These are phyloP conservation scores for Cyanodermella asteris DNA, from an alignment of 2,329 filamentous ascomycete genomes.

Conservation along the genomic window DNA sequence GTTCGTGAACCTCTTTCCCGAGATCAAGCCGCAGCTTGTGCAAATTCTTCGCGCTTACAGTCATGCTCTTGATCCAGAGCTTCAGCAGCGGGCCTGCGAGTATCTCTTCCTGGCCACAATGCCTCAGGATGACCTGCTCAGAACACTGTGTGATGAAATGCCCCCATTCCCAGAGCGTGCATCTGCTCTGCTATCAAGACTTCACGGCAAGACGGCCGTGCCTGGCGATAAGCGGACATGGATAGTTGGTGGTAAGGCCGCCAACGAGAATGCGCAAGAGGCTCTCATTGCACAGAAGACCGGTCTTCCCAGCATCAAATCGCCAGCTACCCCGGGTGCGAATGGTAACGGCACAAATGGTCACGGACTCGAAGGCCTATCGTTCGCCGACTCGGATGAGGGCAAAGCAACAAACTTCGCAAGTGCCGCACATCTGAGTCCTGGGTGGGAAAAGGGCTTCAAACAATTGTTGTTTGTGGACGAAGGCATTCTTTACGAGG, in stretches of 20 bases:
- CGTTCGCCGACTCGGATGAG: conserved; percentile 29
- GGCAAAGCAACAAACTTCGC: conserved; percentile 59
- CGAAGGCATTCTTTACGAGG: conserved; percentile 85
- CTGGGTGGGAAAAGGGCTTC: conserved; percentile 84
- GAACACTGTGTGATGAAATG: conserved; percentile 96
- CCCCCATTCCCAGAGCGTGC: conserved; percentile 89
- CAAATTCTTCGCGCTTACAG: conserved; percentile 83
- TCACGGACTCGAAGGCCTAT: conserved; percentile 11
- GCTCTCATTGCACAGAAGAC: conserved; percentile 60
- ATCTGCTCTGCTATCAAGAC: conserved; percentile 70
- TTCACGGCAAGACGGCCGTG: conserved; percentile 84
- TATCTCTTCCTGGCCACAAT: conserved; percentile 71
- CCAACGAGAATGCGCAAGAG: conserved; percentile 62
- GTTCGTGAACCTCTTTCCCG: conserved; percentile 93
- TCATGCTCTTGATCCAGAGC: conserved; percentile 80
- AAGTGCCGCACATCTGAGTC: conserved; percentile 76
- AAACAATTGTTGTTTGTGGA: conserved; percentile 56
- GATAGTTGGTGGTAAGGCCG: conserved; percentile 93
- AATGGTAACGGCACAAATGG: conserved; percentile 16
- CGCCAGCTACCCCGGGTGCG: conserved; percentile 48
- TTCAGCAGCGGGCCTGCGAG: conserved; percentile 91
- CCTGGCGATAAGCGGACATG: conserved; percentile 92
- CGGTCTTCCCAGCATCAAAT: conserved; percentile 65
- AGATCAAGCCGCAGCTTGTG: conserved; percentile 88
- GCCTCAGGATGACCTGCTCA: conserved; percentile 72